A percentile compares a stretch with the other conserved stretches of the same genome.
Conservation (phyloP, 116 monocot species). For the Cymodocea nodosa region DNA sequence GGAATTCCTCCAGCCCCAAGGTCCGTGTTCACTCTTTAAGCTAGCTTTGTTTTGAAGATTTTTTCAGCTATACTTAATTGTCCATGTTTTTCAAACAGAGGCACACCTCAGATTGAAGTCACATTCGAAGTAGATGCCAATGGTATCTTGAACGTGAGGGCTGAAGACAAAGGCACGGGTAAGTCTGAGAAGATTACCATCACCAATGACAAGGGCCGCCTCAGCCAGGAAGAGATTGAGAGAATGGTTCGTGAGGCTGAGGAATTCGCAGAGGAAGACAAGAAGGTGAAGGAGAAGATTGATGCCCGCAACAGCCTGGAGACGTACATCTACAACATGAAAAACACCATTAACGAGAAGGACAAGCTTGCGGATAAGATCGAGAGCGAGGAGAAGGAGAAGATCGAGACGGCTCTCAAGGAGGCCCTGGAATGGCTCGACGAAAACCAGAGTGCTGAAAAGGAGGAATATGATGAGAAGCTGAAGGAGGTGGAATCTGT, state of each 20-base stretch:
- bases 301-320: conserved; percentile 49
- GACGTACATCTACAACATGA: conserved; percentile 50
- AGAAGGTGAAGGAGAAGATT: conserved; percentile 43
- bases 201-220: conserved; percentile 53
- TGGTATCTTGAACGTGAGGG: conserved; percentile 64
- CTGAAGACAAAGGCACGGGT: conserved; percentile 53
- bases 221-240: conserved; percentile 60
- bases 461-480: conserved; percentile 49
- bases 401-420: conserved; percentile 28
- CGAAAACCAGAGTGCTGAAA: conserved; percentile 30
- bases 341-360: conserved; percentile 42
- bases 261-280: conserved; percentile 50
- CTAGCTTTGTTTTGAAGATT: not conserved
- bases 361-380: conserved; percentile 41
- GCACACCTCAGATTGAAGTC: conserved; percentile 60
- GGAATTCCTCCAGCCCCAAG: conserved; percentile 53
- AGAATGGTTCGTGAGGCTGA: conserved; percentile 45
- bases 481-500: conserved; percentile 41
- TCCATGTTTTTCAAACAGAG: conserved; percentile 23
- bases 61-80: not conserved
- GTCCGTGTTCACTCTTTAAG: conserved; percentile 9
- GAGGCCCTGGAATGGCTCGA: conserved; percentile 45
- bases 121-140: conserved; percentile 64
- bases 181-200: conserved; percentile 57
- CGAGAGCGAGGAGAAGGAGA: conserved; percentile 41